phyloP scores from a whole-genome alignment of 2,329 filamentous ascomycete species.

The Tolypocladium ophioglossoides region DNA sequence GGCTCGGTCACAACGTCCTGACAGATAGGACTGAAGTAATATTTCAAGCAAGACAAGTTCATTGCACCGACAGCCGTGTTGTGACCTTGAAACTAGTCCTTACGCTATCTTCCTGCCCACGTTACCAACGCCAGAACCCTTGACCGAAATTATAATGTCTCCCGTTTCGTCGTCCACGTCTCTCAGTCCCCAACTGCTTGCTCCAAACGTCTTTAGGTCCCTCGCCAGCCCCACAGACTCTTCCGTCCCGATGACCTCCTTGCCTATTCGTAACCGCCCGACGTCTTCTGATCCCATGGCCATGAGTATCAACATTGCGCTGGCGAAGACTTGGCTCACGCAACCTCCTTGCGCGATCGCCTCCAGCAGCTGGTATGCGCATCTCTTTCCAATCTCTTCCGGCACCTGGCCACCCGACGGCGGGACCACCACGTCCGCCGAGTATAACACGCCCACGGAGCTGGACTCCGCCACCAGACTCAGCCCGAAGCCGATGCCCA shows the following conservation, averaged over 20 bases:
- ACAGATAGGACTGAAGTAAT: conserved; percentile 7
- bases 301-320: conserved; percentile 79
- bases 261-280: conserved; percentile 71
- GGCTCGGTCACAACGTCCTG: conserved; percentile 4
- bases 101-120: conserved; percentile 79
- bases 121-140: conserved; percentile 88
- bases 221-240: conserved; percentile 70
- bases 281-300: conserved; percentile 97
- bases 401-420: conserved; percentile 72
- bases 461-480: conserved; percentile 89
- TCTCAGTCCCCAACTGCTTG: conserved; percentile 81
- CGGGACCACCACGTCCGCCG: conserved; percentile 69
- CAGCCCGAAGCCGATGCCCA: conserved; percentile 85
- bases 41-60: too few relatives aligned
- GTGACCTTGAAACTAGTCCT: conserved; percentile 4
- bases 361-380: conserved; percentile 83
- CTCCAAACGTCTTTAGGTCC: conserved; percentile 81
- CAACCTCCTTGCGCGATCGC: conserved; percentile 74
- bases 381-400: conserved; percentile 81
- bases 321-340: conserved; percentile 58
- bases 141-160: conserved; percentile 81
- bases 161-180: conserved; percentile 57
- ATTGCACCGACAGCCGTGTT: background rate
- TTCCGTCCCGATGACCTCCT: conserved; percentile 71
- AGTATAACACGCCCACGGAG: conserved; percentile 69